phyloP scores from a whole-genome alignment of 164 flowering plant species.

The Piper betle region DNA sequence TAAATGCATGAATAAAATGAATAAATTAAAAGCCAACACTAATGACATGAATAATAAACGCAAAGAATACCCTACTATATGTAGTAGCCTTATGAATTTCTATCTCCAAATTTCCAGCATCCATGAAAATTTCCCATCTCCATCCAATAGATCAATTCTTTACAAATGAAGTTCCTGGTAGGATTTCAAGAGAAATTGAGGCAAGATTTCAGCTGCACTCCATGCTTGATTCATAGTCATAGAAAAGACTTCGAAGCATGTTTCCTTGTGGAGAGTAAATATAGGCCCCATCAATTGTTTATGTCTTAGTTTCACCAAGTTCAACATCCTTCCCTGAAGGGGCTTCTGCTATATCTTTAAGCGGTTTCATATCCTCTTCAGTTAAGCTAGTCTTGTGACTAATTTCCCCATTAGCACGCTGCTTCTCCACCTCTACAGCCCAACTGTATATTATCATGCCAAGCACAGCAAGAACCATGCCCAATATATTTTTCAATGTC shows the following conservation, averaged over 20 bases:
- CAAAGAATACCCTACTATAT: no score
- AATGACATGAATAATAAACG: no score
- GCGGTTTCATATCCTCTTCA: slow-evolving; percentile 21
- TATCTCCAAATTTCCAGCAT: background rate
- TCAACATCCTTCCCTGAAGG: slow-evolving; percentile 17
- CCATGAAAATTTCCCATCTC: background rate
- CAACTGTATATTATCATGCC: slow-evolving; percentile 49
- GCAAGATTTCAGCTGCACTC: background rate
- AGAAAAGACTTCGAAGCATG: no score
- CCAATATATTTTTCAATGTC: slow-evolving; percentile 36
- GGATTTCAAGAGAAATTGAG: background rate
- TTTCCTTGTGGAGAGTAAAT: background rate
- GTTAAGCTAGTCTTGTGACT: slow-evolving; percentile 16
- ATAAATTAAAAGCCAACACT: background rate
- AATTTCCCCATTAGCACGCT: slow-evolving; percentile 23
- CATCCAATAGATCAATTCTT: background rate
- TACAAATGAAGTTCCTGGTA: background rate
- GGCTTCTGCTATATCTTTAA: slow-evolving; percentile 20
- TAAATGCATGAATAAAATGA: no score
- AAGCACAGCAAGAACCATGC: slow-evolving; percentile 33
- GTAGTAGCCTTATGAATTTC: background rate
- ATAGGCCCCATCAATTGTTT: background rate
- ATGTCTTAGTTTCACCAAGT: slow-evolving; percentile 20
- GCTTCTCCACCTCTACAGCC: slow-evolving; percentile 31
- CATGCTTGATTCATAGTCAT: background rate